These are phyloP conservation scores for Diatrype stigma DNA, from an alignment of 2,329 filamentous ascomycete genomes.

Conservation along the genomic window DNA sequence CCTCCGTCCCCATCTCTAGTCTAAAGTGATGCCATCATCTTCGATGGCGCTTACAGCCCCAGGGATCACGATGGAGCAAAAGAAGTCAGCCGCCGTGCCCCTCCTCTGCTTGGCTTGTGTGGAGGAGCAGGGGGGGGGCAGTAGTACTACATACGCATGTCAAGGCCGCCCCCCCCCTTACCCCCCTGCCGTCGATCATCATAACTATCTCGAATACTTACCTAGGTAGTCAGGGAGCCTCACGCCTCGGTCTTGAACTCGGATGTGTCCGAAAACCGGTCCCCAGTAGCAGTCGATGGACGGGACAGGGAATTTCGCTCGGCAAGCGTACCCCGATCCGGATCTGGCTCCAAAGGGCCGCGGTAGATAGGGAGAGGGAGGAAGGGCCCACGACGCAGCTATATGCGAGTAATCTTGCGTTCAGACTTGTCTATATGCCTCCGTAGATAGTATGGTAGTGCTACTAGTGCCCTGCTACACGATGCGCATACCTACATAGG, in stretches of 20 bases:
- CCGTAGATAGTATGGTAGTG: too few species aligned
- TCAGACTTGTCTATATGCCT: not conserved
- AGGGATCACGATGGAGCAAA: not conserved
- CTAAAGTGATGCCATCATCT: not conserved
- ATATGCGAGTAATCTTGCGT: not conserved
- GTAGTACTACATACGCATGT: too few species aligned
- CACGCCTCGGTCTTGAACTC: not conserved
- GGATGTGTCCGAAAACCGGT: not conserved
- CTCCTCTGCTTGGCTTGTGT: too few species aligned
- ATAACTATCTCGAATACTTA: not conserved
- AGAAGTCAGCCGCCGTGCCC: too few species aligned
- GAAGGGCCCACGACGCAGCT: not conserved
- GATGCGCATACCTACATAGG: too few species aligned
- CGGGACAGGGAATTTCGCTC: not conserved
- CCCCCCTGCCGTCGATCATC: too few species aligned
- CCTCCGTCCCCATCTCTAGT: not conserved
- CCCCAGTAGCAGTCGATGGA: not conserved
- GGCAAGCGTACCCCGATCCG: not conserved
- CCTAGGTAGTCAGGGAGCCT: not conserved
- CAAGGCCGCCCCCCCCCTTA: too few species aligned
- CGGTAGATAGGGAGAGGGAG: not conserved
- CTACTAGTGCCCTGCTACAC: too few species aligned
- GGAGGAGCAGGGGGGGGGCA: too few species aligned
- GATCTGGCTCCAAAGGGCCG: not conserved
- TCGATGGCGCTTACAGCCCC: not conserved